phyloP scores from a whole-genome alignment of 192 early-diverging fungal genomes.

The Coemansia sp. region DNA sequence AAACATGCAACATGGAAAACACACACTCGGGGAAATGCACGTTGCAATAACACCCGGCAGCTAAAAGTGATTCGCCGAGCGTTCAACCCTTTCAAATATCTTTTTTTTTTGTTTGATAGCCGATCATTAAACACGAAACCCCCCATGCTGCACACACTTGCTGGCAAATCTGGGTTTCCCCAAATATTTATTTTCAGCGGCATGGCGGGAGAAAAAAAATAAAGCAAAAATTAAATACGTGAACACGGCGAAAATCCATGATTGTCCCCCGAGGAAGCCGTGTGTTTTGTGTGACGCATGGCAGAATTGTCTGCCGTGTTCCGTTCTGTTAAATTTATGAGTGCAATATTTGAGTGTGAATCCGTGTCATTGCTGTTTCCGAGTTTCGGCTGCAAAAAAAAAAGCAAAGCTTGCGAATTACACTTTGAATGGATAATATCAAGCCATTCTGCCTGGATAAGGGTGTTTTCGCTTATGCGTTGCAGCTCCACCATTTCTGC shows the following conservation, averaged over 20 bases:
- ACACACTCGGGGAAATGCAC: conserved; percentile 4
- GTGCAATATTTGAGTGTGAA: too few relatives aligned
- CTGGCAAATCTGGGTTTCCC: neutral
- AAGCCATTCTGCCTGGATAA: too few relatives aligned
- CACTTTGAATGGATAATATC: too few relatives aligned
- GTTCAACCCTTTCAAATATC: too few relatives aligned
- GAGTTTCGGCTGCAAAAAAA: too few relatives aligned
- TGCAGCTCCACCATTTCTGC: too few relatives aligned
- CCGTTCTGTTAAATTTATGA: too few relatives aligned
- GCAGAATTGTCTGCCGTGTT: neutral
- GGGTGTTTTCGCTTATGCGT: too few relatives aligned
- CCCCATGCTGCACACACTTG: neutral
- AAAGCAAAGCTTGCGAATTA: too few relatives aligned
- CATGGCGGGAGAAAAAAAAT: conserved; percentile 1
- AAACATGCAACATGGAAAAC: neutral
- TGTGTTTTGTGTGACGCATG: neutral
- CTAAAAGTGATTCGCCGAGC: neutral
- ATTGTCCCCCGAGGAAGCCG: neutral
- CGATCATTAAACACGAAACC: neutral
- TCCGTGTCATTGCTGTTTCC: too few relatives aligned
- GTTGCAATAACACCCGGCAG: conserved; percentile 1
- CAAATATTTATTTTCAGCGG: neutral
- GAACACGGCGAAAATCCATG: neutral
- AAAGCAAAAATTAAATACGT: neutral
- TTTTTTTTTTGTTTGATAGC: too few relatives aligned